A percentile compares a stretch with the other conserved stretches of the same genome.
Conservation (phyloP, 225 moss, liverwort and hornwort species). For the Bryoerythrophyllum caledonicum region DNA sequence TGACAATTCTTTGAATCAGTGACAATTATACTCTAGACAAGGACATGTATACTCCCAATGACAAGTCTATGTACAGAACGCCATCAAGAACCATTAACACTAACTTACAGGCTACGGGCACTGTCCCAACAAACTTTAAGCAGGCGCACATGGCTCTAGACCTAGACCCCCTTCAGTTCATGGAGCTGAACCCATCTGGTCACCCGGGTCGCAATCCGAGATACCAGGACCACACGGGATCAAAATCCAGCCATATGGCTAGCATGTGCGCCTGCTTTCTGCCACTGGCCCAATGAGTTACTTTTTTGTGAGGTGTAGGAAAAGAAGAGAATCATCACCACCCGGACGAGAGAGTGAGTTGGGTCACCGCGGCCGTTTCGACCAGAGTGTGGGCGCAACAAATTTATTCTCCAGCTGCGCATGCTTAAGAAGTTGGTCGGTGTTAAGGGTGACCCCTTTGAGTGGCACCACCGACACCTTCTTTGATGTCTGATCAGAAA, state of each 20-base stretch:
- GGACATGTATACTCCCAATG: background rate
- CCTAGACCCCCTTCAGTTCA: no score
- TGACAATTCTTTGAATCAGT: no score
- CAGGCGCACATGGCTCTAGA: no score
- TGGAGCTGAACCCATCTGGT: no score
- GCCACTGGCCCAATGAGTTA: conserved; percentile 4
- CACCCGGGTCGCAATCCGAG: no score
- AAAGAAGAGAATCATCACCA: conserved; percentile 4
- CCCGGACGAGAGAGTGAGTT: conserved; percentile 9
- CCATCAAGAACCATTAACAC: background rate
- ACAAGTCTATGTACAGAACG: background rate
- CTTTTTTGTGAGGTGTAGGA: conserved; percentile 1
- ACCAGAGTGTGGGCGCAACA: background rate
- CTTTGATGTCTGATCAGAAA: conserved; percentile 12
- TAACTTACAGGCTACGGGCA: background rate
- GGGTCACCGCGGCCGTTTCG: background rate
- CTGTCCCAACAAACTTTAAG: background rate
- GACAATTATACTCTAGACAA: conserved; percentile 3
- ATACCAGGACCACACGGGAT: no score
- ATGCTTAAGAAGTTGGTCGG: background rate
- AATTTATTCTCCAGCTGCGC: background rate
- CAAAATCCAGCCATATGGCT: no score
- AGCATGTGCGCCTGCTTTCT: no score
- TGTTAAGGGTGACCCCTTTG: conserved; percentile 7
- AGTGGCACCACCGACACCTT: conserved; percentile 5